Base-by-base conservation (phyloP, 768 basidiomycete genomes). In the Rhodosporidiobolus sp. region DNA sequence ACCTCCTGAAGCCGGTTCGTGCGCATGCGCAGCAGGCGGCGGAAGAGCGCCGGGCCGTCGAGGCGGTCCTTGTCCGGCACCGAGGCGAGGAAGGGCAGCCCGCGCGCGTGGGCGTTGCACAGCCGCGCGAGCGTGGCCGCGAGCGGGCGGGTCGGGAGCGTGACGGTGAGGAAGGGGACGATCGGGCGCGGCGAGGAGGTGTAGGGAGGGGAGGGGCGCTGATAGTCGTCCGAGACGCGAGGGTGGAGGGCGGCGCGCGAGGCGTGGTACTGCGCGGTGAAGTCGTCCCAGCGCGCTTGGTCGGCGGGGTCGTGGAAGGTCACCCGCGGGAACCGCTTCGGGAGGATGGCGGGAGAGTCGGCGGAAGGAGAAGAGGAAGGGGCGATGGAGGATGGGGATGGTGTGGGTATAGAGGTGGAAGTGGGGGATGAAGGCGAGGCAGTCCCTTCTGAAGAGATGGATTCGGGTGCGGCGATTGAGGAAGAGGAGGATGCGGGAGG, bases 61-160 rank as follows among this genome's bases (percentile, higher is more conserved):
- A 82, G 83, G 50, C 82, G 79, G 66, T 83, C 83, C 24, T 80
- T 80, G 48, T 74, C 46, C 14, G 73, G 61, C 62, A 84, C 72
- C 19, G 76, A 73, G 17, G 81, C 76, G 69, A 82, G 80, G 77
- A 79, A 85, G 8, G 83, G 79, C 14, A 79, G 64, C 8, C 84
- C 85, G 12, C 80, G 80, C 16, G 77, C 53, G 24, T 79, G 77
- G 9, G 77, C 77, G 54, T 77, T 80, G 50, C 80, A 76, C 30
- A 84, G 79, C 19, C 83, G 81, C 10, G 78, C 64, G 38, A 84
- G 48, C 54, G 81, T 78, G 16, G 79, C 59, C 7, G 82, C 83
- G 45, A 85, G 78, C 0, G 84, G 84, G 26, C 84, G 83, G 14
- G 84, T 85, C 16, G 84, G 80, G 48, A 83, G 67, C 1, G 83